Evolutionary conservation across 768 basidiomycete genomes (phyloP).

Genomic region (Boletellus emodensis): DNA sequence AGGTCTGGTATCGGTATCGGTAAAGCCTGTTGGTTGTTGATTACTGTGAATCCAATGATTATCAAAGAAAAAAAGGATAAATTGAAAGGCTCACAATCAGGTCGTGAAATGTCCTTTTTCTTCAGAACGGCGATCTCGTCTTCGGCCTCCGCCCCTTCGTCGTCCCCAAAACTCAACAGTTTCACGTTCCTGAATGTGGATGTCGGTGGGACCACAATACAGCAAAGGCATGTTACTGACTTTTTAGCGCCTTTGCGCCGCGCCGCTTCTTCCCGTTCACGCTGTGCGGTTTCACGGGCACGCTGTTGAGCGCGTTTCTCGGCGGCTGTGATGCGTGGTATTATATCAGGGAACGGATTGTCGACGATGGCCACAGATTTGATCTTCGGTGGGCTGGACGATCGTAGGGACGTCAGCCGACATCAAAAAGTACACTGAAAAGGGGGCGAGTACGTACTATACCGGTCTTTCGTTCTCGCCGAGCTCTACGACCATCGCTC

Average conservation of each 20-base stretch:
- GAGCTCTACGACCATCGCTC: constrained; percentile 47
- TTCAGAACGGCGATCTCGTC: constrained; percentile 50
- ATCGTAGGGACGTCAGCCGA: background rate
- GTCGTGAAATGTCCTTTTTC: constrained; percentile 80
- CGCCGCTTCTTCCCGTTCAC: constrained; percentile 73
- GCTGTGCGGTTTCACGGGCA: constrained; percentile 71
- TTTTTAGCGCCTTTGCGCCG: constrained; percentile 82
- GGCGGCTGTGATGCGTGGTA: constrained; percentile 93
- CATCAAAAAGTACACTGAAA: background rate
- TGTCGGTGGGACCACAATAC: background rate
- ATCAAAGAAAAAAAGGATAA: too few relatives aligned
- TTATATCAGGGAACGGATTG: constrained; percentile 93
- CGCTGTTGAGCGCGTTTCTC: constrained; percentile 83
- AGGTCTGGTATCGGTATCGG: constrained; percentile 9
- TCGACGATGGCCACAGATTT: constrained; percentile 79
- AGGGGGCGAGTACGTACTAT: constrained; percentile 51
- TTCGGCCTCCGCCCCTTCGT: constrained; percentile 56
- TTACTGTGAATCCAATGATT: constrained; percentile 19
- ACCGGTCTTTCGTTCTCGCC: constrained; percentile 71
- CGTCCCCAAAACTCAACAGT: constrained; percentile 83
- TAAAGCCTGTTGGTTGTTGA: constrained; percentile 12
- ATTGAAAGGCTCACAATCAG: constrained; percentile 61
- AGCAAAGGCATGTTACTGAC: constrained; percentile 40
- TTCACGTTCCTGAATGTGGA: constrained; percentile 67
- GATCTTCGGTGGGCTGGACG: constrained; percentile 82